A percentile compares a stretch with the other conserved stretches of the same genome.
These are phyloP conservation scores for Pythium dissotocum DNA, from an alignment of 352 stramenopile species.

Conservation along the genomic window DNA sequence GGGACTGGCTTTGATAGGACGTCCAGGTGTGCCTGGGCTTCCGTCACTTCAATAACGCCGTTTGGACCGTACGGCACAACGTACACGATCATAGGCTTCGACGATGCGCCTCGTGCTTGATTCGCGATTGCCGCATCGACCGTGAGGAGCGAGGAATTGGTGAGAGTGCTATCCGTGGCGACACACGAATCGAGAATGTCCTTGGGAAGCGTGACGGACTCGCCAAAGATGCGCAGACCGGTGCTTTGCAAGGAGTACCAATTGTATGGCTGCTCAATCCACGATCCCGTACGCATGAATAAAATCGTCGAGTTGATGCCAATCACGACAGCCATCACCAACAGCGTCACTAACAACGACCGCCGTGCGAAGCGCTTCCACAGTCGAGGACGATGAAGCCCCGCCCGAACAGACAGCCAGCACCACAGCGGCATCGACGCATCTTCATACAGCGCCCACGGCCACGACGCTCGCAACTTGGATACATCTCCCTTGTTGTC, in stretches of 20 bases:
- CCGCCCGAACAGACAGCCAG: conserved; percentile 10
- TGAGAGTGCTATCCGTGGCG: conserved; percentile 5
- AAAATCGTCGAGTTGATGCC: conserved; percentile 32
- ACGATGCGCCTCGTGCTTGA: neutral
- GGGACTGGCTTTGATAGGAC: neutral
- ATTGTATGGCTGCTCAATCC: conserved; percentile 51
- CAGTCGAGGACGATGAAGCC: conserved; percentile 9
- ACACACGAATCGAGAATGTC: conserved; percentile 46
- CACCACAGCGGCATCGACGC: conserved; percentile 10
- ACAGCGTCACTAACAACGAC: conserved; percentile 7
- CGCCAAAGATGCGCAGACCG: conserved; percentile 39
- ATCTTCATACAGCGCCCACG: conserved; percentile 8
- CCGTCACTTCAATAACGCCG: conserved; percentile 11
- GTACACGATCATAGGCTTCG: conserved; percentile 35
- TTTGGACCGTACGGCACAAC: conserved; percentile 42
- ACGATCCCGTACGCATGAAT: conserved; percentile 49
- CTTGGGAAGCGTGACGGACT: conserved; percentile 28
- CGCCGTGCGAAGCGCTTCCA: conserved; percentile 19
- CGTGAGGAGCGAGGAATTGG: conserved; percentile 20
- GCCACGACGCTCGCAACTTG: conserved; percentile 8
- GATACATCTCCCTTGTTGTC: neutral
- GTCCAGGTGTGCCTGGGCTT: neutral
- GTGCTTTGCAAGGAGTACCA: conserved; percentile 57
- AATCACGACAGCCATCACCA: conserved; percentile 2
- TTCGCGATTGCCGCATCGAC: conserved; percentile 36